These are phyloP conservation scores for Suillus hirtellus DNA, from an alignment of 768 basidiomycete species.

Conservation along the genomic window DNA sequence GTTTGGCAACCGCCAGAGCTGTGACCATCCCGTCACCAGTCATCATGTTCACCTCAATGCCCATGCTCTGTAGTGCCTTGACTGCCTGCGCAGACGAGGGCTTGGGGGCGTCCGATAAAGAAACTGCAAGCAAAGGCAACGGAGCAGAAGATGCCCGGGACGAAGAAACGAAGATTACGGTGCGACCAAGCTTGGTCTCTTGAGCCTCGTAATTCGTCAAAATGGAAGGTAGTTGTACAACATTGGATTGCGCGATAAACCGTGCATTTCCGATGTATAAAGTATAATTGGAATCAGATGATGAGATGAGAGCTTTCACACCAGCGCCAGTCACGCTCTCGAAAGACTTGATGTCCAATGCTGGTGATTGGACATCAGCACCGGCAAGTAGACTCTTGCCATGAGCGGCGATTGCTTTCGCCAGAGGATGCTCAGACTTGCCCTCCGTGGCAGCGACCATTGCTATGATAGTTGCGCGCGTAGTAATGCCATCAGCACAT, in stretches of 20 bases:
- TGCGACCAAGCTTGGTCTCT: constrained; percentile 75
- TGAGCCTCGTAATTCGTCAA: constrained; percentile 65
- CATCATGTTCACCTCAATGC: constrained; percentile 90
- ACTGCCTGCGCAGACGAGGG: constrained; percentile 84
- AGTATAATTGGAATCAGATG: constrained; percentile 53
- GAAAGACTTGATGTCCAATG: constrained; percentile 67
- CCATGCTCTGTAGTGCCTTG: constrained; percentile 79
- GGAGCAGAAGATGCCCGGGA: constrained; percentile 39
- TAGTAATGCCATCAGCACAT: constrained; percentile 65
- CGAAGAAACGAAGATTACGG: constrained; percentile 85
- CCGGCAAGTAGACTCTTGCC: constrained; percentile 63
- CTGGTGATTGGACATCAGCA: constrained; percentile 42
- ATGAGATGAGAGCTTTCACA: constrained; percentile 66
- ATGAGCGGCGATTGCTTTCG: constrained; percentile 86
- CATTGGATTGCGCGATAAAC: constrained; percentile 62
- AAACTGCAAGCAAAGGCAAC: constrained; percentile 73
- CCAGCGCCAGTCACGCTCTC: constrained; percentile 91
- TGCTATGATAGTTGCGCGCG: constrained; percentile 62
- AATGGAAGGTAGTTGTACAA: constrained; percentile 54
- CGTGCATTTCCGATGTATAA: constrained; percentile 75
- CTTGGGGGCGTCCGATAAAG: constrained; percentile 87
- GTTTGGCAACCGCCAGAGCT: constrained; percentile 83
- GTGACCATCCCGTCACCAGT: constrained; percentile 90
- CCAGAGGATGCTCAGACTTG: constrained; percentile 94
- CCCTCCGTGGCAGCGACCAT: constrained; percentile 88